These are phyloP conservation scores for Fusarium redolens DNA, from an alignment of 2,329 filamentous ascomycete species.

Conservation along the genomic window DNA sequence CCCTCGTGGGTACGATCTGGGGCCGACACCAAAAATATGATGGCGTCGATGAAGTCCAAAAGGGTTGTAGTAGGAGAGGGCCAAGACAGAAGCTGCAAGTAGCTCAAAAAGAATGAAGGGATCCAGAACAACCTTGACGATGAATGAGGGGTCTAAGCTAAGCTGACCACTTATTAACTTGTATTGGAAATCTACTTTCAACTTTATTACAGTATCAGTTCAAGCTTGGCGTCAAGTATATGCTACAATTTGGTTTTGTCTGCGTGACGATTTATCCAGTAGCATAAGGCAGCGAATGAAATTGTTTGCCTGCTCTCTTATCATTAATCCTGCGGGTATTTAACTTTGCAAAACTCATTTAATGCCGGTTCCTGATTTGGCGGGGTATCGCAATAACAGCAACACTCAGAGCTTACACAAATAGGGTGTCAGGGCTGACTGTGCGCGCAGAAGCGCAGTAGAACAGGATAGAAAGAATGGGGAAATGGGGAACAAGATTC, in stretches of 20 bases:
- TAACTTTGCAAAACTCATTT: background rate
- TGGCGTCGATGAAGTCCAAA: constrained; percentile 39
- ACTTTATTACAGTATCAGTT: constrained; percentile 7
- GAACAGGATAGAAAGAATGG: constrained; percentile 38
- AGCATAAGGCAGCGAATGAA: constrained; percentile 35
- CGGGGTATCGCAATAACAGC: constrained; percentile 10
- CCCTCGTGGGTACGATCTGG: constrained; percentile 37
- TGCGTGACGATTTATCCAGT: constrained; percentile 27
- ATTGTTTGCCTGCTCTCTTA: constrained; percentile 24
- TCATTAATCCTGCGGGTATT: constrained; percentile 29
- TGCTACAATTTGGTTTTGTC: constrained; percentile 8
- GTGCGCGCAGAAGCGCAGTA: constrained; percentile 13
- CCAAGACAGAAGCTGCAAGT: constrained; percentile 35
- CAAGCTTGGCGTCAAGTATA: constrained; percentile 25
- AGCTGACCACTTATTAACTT: constrained; percentile 7
- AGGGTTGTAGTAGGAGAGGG: constrained; percentile 31
- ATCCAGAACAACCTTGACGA: constrained; percentile 25
- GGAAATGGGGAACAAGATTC: constrained; percentile 32
- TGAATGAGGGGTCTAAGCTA: constrained; percentile 29
- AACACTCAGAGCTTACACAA: constrained; percentile 2
- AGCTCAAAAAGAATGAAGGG: constrained; percentile 18
- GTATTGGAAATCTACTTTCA: constrained; percentile 1
- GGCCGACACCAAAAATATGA: constrained; percentile 29
- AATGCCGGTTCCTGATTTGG: constrained; percentile 18
- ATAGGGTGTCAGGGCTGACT: constrained; percentile 6